phyloP scores from a whole-genome alignment of 2,329 filamentous ascomycete genomes.

The Aspergillus awamori region DNA sequence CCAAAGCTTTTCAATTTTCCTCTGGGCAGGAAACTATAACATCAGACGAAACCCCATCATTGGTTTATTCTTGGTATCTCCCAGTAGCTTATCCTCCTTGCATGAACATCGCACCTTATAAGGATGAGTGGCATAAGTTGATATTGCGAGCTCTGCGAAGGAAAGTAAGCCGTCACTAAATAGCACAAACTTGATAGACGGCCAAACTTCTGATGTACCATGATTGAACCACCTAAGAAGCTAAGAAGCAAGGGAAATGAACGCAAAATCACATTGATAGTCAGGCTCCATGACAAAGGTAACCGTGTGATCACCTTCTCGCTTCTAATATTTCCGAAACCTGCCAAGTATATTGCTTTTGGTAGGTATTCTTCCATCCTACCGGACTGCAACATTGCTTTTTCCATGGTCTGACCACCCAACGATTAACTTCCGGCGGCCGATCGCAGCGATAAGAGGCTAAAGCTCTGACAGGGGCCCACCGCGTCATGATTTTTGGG shows the following conservation, averaged over 20 bases:
- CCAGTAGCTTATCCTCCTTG: conserved; percentile 18
- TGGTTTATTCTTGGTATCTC: neutral
- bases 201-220: neutral
- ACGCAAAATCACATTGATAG: neutral
- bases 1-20: no score
- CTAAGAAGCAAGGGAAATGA: conserved; percentile 14
- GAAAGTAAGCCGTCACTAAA: neutral
- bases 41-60: neutral
- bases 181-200: neutral
- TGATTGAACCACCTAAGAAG: conserved; percentile 10
- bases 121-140: neutral
- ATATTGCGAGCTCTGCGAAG: neutral
- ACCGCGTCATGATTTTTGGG: neutral
- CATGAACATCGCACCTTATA: conserved; percentile 9
- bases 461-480: conserved; percentile 3
- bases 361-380: neutral
- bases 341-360: neutral
- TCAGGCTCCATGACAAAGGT: neutral
- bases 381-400: conserved; percentile 1
- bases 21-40: neutral
- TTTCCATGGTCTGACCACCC: conserved; percentile 1
- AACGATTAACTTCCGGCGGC: conserved; percentile 2
- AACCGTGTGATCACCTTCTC: neutral
- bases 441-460: conserved; percentile 5
- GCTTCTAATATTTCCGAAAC: conserved; percentile 5